Conservation (phyloP, 1,284 basidiomycete species). For the Cryptococcus hybrid region DNA sequence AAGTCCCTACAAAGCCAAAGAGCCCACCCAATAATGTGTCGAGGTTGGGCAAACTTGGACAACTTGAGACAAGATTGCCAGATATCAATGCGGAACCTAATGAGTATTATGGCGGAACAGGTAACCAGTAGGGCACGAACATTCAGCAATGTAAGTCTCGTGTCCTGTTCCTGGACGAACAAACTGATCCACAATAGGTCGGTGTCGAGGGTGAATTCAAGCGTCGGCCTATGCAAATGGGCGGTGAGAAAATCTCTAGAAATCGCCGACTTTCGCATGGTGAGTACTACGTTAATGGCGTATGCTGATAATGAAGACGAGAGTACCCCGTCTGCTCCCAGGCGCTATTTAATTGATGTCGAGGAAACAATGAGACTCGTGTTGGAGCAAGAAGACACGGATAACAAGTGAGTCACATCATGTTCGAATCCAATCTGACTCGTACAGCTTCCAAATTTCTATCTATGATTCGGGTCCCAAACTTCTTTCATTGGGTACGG, state of each 20-base stretch:
- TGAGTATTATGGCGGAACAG: conserved; percentile 77
- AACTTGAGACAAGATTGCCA: conserved; percentile 39
- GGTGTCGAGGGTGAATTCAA: conserved; percentile 62
- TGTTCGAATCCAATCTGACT: conserved; percentile 1
- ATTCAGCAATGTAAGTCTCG: conserved; percentile 67
- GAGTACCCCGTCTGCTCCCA: conserved; percentile 50
- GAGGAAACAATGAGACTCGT: conserved; percentile 97
- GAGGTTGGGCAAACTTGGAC: conserved; percentile 21
- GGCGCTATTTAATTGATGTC: conserved; percentile 96
- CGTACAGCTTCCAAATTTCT: conserved; percentile 67
- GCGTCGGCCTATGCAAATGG: conserved; percentile 61
- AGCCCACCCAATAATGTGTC: conserved; percentile 6
- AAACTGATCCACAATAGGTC: conserved; percentile 51
- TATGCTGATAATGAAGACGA: conserved; percentile 47
- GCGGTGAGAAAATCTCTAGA: conserved; percentile 69
- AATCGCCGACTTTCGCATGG: conserved; percentile 76
- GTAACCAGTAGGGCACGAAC: conserved; percentile 74
- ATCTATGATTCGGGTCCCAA: conserved; percentile 97
- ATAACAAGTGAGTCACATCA: conserved; percentile 63
- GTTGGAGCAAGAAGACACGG: conserved; percentile 97
- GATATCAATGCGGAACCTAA: conserved; percentile 65
- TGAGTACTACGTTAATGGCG: conserved; percentile 13
- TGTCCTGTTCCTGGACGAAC: background rate
- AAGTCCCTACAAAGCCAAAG: background rate
- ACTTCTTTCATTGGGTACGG: conserved; percentile 91